phyloP scores from a whole-genome alignment of 2,329 filamentous ascomycete genomes.

The Ceratocystis papillata region DNA sequence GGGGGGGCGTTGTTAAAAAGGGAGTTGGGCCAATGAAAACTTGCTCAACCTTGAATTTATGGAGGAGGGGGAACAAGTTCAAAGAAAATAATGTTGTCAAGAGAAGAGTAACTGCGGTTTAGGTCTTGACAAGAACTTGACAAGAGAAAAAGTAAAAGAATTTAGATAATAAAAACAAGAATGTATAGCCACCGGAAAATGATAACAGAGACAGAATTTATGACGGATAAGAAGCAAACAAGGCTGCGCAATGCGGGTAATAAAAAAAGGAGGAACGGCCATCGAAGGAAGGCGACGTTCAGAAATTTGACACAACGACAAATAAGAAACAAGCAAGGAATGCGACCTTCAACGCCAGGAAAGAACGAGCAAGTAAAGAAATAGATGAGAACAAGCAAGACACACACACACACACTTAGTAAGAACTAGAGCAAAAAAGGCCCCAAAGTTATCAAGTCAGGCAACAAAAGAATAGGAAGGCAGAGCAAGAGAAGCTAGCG shows the following conservation, averaged over 20 bases:
- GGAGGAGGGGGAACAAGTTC: background rate
- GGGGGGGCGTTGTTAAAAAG: background rate
- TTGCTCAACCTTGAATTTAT: constrained; percentile 32
- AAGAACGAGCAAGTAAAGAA: background rate
- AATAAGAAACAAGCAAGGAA: background rate
- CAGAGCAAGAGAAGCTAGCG: background rate
- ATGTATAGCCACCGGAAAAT: background rate
- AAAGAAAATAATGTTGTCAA: background rate
- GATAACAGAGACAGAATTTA: background rate
- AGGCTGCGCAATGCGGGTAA: background rate
- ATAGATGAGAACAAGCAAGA: background rate
- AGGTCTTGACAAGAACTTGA: no score
- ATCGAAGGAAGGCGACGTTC: background rate
- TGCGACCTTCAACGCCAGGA: background rate
- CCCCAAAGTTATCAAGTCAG: background rate
- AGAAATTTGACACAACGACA: background rate
- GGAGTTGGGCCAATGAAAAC: constrained; percentile 36
- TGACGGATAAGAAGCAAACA: background rate
- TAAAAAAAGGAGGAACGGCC: background rate
- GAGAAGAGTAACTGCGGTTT: background rate
- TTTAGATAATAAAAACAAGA: background rate
- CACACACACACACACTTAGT: background rate
- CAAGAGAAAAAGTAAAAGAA: background rate
- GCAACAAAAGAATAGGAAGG: background rate
- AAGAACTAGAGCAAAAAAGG: background rate